A percentile compares a stretch with the other conserved stretches of the same genome.
Evolutionary conservation across 208 protist species (phyloP).

Genomic region (Leishmania mexicana): DNA sequence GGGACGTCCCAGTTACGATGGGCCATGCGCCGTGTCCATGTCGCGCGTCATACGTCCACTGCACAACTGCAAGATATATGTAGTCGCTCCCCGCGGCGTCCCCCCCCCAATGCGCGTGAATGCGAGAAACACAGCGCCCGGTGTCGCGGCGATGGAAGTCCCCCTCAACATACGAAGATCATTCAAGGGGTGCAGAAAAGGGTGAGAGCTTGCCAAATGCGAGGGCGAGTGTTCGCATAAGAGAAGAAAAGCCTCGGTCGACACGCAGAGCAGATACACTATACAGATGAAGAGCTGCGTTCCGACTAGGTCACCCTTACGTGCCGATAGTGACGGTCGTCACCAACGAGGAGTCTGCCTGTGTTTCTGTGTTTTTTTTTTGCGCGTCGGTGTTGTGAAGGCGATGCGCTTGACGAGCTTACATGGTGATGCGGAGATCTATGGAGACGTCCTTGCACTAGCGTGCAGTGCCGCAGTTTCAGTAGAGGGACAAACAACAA

Average conservation of each 20-base stretch:
- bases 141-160: constrained; percentile 7
- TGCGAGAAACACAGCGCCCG: constrained; percentile 13
- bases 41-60: constrained; percentile 43
- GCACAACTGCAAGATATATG: constrained; percentile 18
- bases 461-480: neutral
- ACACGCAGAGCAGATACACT: neutral
- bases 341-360: neutral
- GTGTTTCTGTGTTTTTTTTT: neutral
- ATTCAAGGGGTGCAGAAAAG: neutral
- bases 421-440: neutral
- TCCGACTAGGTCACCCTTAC: neutral
- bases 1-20: constrained; percentile 47
- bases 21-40: constrained; percentile 27
- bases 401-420: neutral
- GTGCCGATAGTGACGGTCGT: neutral
- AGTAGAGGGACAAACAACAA: neutral
- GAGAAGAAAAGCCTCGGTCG: neutral
- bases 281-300: neutral
- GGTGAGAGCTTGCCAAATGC: neutral
- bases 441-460: neutral
- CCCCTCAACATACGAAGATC: neutral
- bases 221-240: neutral
- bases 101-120: constrained; percentile 11
- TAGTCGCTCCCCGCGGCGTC: constrained; percentile 12
- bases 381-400: too few species aligned